phyloP scores from a whole-genome alignment of 225 moss, liverwort and hornwort genomes.

The Lunularia cruciata region DNA sequence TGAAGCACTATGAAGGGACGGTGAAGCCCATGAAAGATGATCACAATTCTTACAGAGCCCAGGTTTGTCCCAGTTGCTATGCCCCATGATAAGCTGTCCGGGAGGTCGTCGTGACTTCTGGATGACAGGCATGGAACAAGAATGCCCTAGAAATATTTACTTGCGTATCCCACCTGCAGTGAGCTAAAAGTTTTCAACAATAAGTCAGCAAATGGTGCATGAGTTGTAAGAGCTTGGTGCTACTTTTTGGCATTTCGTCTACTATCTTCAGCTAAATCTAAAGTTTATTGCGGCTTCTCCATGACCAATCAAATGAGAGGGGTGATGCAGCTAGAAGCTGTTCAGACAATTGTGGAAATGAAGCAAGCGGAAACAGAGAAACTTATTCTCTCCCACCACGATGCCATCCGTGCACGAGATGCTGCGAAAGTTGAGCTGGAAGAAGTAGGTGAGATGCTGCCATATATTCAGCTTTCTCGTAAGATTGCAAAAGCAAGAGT shows the following conservation, averaged over 20 bases:
- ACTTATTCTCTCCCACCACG: slow-evolving; percentile 57
- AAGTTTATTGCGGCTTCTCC: too few species aligned
- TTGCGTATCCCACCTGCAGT: too few species aligned
- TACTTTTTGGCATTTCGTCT: too few species aligned
- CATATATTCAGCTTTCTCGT: slow-evolving; percentile 4
- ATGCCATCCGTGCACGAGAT: slow-evolving; percentile 72
- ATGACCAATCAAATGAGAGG: neutral
- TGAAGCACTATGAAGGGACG: slow-evolving; percentile 51
- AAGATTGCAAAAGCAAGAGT: neutral
- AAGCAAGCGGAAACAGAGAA: slow-evolving; percentile 60
- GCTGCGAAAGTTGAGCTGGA: slow-evolving; percentile 82
- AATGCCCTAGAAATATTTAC: too few species aligned
- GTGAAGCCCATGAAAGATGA: slow-evolving; percentile 69
- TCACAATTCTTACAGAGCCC: slow-evolving; percentile 51
- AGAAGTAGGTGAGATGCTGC: slow-evolving; percentile 74
- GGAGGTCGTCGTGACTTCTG: too few species aligned
- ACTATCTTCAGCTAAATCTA: too few species aligned
- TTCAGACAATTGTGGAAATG: slow-evolving; percentile 49
- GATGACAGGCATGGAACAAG: too few species aligned
- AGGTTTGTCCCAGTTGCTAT: slow-evolving; percentile 34
- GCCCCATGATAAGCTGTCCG: neutral
- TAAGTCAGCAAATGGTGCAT: too few species aligned
- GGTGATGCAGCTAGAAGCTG: slow-evolving; percentile 50
- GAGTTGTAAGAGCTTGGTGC: too few species aligned
- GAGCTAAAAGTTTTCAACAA: too few species aligned